Evolutionary conservation across 352 stramenopile genomes (phyloP), one percentile per base, ranked within the genome.

Genomic region (Phytophthora tubulina): DNA sequence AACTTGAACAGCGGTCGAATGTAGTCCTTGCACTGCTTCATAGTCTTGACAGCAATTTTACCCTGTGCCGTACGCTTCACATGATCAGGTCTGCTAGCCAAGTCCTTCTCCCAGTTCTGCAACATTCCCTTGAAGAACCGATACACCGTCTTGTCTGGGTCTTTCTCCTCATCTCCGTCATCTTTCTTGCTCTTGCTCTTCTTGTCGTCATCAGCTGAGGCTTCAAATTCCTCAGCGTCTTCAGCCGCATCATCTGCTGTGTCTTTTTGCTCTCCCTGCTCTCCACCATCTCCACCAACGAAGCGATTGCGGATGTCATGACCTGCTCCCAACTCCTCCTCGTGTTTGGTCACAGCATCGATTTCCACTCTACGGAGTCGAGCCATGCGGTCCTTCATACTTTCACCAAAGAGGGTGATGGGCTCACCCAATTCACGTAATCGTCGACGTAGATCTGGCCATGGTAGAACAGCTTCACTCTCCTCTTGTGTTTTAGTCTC

Each of bases 11-110:
- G 79, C 21, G 97, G 97, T 0, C 96, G 92, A 71, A 99, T 99
- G 81, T 99, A 99, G 80, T 99, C 97, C 69, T 99, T 99, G 82
- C 96, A 99, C 86, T 99, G 97, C 80, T 99, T 99, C 76, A 98
- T 94, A 8, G 97, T 99, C 85, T 98, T 98, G 46, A 92, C 98
- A 48, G 98, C 97, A 50, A 98, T 97, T 69, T 96, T 96, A 51
- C 96, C 96, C 54, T 97, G 89, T 10, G 92, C 88, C 35, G 95
- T 96, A 42, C 84, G 85, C 72, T 98, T 98, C 21, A 98, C 84
- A 44, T 94, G 66, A 38, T 99, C 94, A 0, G 92, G 83, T 11
- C 96, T 89, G 36, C 72, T 64, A 6, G 84, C 85, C 60, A 99
- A 84, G 41, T 99, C 94, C 6, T 82, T 78, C 81, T 99, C 96